phyloP scores from a whole-genome alignment of 2,329 filamentous ascomycete species.

The Fusarium euwallaceae region DNA sequence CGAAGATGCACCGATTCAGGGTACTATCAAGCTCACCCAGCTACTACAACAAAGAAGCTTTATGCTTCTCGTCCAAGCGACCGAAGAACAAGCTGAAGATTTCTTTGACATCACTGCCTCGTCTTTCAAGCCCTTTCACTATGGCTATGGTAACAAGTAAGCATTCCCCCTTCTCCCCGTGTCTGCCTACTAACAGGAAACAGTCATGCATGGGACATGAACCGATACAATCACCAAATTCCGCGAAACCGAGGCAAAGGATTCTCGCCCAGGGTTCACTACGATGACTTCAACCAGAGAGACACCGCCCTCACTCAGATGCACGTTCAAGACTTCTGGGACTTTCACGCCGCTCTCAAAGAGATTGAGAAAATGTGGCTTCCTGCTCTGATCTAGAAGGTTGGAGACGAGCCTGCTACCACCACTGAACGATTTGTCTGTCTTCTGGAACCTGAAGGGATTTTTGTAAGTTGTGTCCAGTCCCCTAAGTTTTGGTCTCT shows the following conservation, averaged over 20 bases:
- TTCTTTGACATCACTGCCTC: rapidly evolving
- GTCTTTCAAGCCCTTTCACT: rapidly evolving
- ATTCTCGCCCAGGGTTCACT: neutral
- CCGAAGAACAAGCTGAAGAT: rapidly evolving
- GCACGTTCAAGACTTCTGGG: conserved; percentile 20
- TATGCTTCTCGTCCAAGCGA: neutral
- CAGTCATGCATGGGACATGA: neutral
- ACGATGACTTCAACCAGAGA: conserved; percentile 3
- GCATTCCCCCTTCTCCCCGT: rapidly evolving
- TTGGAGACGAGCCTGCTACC: rapidly evolving
- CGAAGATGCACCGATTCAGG: rapidly evolving
- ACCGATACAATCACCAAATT: neutral
- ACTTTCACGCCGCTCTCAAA: neutral
- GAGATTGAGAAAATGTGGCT: neutral
- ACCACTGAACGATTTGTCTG: neutral
- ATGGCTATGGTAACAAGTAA: neutral
- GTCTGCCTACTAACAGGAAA: neutral
- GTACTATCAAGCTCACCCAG: rapidly evolving
- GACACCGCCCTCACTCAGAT: conserved; percentile 2
- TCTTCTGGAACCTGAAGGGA: neutral
- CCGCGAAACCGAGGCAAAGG: neutral
- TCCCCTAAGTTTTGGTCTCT: too few relatives aligned
- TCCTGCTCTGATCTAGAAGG: conserved; percentile 9
- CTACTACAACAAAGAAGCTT: neutral
- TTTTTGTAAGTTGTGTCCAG: too few relatives aligned